phyloP scores from a whole-genome alignment of 1,284 basidiomycete genomes.

The Apiotrichum brassicae region DNA sequence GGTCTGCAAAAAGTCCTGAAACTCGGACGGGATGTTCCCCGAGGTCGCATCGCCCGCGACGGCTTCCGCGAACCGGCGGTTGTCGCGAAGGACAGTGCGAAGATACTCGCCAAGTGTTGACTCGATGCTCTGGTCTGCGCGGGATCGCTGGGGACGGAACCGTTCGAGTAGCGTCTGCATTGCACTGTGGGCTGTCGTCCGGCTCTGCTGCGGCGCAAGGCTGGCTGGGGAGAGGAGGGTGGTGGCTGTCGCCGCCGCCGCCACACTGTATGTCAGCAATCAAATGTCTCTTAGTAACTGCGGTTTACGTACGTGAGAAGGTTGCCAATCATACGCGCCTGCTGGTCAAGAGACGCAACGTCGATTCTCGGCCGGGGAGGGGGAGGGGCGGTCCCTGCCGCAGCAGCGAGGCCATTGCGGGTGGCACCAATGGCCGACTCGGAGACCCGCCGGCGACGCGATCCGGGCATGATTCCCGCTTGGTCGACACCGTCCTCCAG shows the following conservation, averaged over 20 bases:
- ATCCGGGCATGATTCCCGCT: neutral
- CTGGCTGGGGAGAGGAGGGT: conserved; percentile 32
- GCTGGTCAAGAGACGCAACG: conserved; percentile 30
- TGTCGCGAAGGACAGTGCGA: conserved; percentile 31
- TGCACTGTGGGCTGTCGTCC: conserved; percentile 23
- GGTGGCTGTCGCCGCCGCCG: conserved; percentile 41
- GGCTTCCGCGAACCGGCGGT: conserved; percentile 17
- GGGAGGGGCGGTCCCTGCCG: too few species aligned
- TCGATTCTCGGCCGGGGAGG: conserved; percentile 5
- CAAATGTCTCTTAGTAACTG: neutral
- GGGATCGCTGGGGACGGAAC: conserved; percentile 27
- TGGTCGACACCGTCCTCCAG: conserved; percentile 8
- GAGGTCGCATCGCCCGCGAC: conserved; percentile 13
- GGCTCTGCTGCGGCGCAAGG: conserved; percentile 15
- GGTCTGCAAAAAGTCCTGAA: conserved; percentile 39
- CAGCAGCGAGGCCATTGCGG: neutral
- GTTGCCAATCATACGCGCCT: conserved; percentile 43
- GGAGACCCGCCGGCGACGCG: neutral
- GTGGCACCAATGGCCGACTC: conserved; percentile 11
- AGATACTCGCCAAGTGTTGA: conserved; percentile 39
- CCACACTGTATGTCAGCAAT: conserved; percentile 24
- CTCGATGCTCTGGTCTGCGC: conserved; percentile 29
- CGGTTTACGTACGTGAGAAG: conserved; percentile 37
- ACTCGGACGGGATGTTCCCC: conserved; percentile 24
- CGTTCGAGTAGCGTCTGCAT: conserved; percentile 38